Conservation (phyloP, 768 basidiomycete species). For the Lactarius tabidus region DNA sequence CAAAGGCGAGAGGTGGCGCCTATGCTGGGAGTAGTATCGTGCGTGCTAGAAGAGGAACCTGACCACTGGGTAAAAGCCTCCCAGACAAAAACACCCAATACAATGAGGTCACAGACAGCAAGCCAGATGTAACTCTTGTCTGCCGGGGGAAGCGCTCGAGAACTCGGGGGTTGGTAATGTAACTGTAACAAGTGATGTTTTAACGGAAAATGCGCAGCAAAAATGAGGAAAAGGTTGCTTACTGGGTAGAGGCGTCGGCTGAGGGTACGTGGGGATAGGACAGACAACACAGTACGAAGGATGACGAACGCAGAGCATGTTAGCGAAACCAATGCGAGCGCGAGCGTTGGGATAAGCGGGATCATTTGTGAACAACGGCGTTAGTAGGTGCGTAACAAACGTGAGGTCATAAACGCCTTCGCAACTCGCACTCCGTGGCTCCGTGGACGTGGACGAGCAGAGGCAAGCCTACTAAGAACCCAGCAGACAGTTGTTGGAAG, state of each 20-base stretch:
- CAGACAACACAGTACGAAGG: constrained; percentile 70
- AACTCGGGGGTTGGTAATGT: constrained; percentile 71
- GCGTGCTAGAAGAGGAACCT: constrained; percentile 38
- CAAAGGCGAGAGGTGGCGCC: constrained; percentile 60
- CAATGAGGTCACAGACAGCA: constrained; percentile 59
- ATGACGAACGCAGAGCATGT: constrained; percentile 69
- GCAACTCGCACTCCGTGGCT: constrained; percentile 20
- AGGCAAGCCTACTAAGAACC: background rate
- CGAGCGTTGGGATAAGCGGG: constrained; percentile 61
- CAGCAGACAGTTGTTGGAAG: background rate
- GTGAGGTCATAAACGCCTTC: constrained; percentile 36
- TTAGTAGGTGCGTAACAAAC: constrained; percentile 29
- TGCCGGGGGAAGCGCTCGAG: constrained; percentile 58
- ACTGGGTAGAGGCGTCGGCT: constrained; percentile 74
- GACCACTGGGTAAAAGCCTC: constrained; percentile 52
- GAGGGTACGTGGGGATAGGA: constrained; percentile 67
- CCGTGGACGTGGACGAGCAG: background rate
- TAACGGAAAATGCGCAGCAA: background rate
- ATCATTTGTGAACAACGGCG: constrained; percentile 45
- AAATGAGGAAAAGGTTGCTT: constrained; percentile 31
- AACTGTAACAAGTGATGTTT: constrained; percentile 41
- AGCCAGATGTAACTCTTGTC: constrained; percentile 75
- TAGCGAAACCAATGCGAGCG: constrained; percentile 68
- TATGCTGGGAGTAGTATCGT: constrained; percentile 42
- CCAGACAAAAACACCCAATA: constrained; percentile 63